phyloP scores from a whole-genome alignment of 164 flowering plant species.

The Akebia trifoliata region DNA sequence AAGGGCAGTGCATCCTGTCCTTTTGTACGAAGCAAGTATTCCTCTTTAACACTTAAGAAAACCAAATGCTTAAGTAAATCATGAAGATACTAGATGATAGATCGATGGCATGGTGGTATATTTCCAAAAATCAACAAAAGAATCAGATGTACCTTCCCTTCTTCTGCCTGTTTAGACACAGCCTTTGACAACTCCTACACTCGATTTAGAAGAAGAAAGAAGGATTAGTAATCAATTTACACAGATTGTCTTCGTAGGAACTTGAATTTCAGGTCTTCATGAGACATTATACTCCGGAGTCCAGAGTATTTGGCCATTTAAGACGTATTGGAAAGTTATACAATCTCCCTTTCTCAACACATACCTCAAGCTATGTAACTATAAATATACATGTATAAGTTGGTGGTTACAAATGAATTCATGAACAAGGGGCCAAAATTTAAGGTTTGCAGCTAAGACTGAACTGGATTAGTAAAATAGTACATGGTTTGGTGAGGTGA shows the following conservation, averaged over 20 bases:
- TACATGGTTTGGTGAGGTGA: background rate
- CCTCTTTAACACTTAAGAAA: background rate
- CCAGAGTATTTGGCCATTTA: background rate
- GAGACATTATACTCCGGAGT: background rate
- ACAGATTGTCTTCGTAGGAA: background rate
- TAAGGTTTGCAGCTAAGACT: background rate
- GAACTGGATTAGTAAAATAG: background rate
- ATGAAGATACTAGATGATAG: background rate
- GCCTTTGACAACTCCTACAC: conserved; percentile 74
- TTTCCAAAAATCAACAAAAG: background rate
- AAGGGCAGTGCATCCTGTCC: background rate
- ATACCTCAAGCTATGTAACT: too few relatives aligned
- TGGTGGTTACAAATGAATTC: too few relatives aligned
- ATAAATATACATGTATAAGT: too few relatives aligned
- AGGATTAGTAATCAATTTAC: background rate
- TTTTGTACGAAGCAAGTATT: background rate
- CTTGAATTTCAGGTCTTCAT: background rate
- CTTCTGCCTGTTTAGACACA: conserved; percentile 89
- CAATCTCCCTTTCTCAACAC: background rate
- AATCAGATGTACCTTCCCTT: conserved; percentile 67
- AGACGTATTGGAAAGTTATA: background rate
- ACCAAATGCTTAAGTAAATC: background rate
- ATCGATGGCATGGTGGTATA: background rate
- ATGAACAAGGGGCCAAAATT: background rate
- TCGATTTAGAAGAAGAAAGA: conserved; percentile 7